Evolutionary conservation across 2,329 filamentous ascomycete species (phyloP), one percentile per base, ranked within the genome.

Genomic region (Aspergillus flavus): DNA sequence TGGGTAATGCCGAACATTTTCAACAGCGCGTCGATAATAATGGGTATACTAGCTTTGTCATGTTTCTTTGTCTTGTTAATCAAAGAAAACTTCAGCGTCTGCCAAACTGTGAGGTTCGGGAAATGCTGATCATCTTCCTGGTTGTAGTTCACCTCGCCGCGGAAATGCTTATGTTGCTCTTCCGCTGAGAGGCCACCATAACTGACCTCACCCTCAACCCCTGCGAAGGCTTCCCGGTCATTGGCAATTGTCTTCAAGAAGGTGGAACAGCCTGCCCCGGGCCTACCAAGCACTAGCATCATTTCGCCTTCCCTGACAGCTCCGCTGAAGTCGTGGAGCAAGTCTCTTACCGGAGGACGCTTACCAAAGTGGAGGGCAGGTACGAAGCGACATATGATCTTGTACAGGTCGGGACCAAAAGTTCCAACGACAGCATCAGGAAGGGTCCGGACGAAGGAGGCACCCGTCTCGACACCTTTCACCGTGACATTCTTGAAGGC

Each of bases 1-100:
- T 94, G 91, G 14, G 82, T 83, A 61, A 94, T 93, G 11, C 90
- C 90, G 68, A 94, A 94, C 81, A 94, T 92, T 71, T 88, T 89
- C 73, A 93, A 78, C 53, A 94, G 79, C 0, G 90, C 88, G 58
- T 88, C 84, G 21, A 91, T 86, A 60, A 94, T 89, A 61, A 91
- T 78, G 0, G 88, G 87, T 28, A 93, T 90, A 55, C 89, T 86
- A 3, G 80, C 81, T 54, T 83, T 84, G 46, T 87, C 86, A 55
- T 86, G 82, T 75, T 89, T 91, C 76, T 86, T 89, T 10, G 90
- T 92, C 79, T 92, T 93, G 78, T 88, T 92, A 76, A 88, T 85
- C 56, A 94, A 80, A 0, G 91, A 89, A 71, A 94, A 94, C 4
- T 85, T 87, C 48, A 94, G 80, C 0, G 91, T 94, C 76, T 93